These are phyloP conservation scores for Malus hybrid DNA, from an alignment of 331 rosid genomes.

Conservation along the genomic window DNA sequence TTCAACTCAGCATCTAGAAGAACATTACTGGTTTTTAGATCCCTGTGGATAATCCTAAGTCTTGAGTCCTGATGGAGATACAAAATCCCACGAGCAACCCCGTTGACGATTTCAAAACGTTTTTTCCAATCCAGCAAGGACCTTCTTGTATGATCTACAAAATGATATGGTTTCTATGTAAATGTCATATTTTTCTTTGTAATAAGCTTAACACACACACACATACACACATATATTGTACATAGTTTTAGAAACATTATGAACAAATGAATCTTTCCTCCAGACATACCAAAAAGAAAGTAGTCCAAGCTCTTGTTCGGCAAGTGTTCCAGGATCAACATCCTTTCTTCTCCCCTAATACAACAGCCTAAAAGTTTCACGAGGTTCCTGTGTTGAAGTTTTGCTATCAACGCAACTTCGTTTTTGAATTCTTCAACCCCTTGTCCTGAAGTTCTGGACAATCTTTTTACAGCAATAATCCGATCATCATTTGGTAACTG, in stretches of 20 bases:
- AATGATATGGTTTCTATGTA: neutral
- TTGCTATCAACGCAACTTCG: conserved; percentile 4
- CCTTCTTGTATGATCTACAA: conserved; percentile 2
- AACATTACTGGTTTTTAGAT: conserved; percentile 20
- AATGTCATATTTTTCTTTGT: no score
- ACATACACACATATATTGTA: neutral
- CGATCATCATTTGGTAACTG: conserved; percentile 4
- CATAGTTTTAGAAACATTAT: neutral
- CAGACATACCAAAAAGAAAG: conserved; percentile 6
- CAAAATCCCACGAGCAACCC: conserved; percentile 17
- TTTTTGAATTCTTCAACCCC: neutral
- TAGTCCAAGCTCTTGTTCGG: conserved; percentile 10
- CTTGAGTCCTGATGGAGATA: conserved; percentile 26
- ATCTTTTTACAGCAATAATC: conserved; percentile 10
- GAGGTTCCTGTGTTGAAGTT: conserved; percentile 25
- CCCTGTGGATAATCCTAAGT: conserved; percentile 25
- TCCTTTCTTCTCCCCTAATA: neutral
- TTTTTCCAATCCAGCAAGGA: conserved; percentile 1
- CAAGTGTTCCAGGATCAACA: neutral
- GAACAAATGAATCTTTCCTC: neutral
- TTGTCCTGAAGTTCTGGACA: conserved; percentile 7
- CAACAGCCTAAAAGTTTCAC: conserved; percentile 16
- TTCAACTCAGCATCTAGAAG: conserved; percentile 24
- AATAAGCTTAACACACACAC: neutral
- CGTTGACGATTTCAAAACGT: conserved; percentile 6